Percentiles rank a stretch among this genome's conserved stretches.
These are phyloP conservation scores for Tieghemiomyces parasiticus DNA, from an alignment of 192 early-diverging fungal genomes.

Conservation along the genomic window DNA sequence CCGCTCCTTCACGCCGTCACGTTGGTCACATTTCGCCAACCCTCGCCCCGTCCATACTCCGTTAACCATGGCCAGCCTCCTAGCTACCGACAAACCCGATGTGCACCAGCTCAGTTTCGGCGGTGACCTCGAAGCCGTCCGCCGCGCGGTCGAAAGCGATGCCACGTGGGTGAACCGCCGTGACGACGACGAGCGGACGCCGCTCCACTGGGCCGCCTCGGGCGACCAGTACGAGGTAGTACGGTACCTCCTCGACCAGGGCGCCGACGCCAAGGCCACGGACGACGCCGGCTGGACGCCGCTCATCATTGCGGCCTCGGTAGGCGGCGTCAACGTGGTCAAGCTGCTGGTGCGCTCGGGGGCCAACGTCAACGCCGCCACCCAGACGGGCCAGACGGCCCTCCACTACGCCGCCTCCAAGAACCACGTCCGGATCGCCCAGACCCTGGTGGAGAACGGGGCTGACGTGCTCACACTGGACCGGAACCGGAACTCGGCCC, in stretches of 20 bases:
- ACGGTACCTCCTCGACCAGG: not conserved
- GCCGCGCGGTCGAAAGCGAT: not conserved
- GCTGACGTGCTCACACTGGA: slow-evolving; percentile 30
- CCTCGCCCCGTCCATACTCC: no score
- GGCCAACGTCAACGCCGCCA: slow-evolving; percentile 18
- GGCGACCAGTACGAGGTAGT: not conserved
- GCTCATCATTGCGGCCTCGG: slow-evolving; percentile 21
- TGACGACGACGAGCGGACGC: slow-evolving; percentile 2
- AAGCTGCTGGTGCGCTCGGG: slow-evolving; percentile 22
- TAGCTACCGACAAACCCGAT: no score
- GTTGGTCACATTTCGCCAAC: no score
- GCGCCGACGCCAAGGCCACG: not conserved
- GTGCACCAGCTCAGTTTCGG: not conserved
- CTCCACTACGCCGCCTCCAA: slow-evolving; percentile 44
- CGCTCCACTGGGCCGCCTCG: not conserved
- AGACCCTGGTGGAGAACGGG: slow-evolving; percentile 28
- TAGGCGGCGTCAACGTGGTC: slow-evolving; percentile 17
- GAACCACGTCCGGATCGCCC: slow-evolving; percentile 30
- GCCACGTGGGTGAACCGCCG: not conserved
- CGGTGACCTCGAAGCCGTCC: not conserved
- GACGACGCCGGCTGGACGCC: slow-evolving; percentile 23
- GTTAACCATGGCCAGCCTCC: no score
- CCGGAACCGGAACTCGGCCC: slow-evolving; percentile 30
- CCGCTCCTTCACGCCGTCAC: no score
- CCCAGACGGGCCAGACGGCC: slow-evolving; percentile 25